Percentiles rank a stretch among this genome's conserved stretches.
Conservation (phyloP, 2,329 filamentous ascomycete genomes). For the Pseudogymnoascus sp. region DNA sequence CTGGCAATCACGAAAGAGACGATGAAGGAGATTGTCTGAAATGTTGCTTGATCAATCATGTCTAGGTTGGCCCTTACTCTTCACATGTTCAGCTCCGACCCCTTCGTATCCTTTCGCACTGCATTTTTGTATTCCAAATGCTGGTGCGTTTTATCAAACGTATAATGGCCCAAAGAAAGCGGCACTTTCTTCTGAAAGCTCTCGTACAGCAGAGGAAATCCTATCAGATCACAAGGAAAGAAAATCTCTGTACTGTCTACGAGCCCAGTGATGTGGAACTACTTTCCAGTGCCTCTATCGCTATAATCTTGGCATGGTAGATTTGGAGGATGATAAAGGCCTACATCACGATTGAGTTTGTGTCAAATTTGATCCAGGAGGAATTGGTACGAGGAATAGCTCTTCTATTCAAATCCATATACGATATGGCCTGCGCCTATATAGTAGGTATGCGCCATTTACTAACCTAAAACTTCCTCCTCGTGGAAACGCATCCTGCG, state of each 20-base stretch:
- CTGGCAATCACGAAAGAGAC: neutral
- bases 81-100: neutral
- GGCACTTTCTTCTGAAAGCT: no score
- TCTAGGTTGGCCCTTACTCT: neutral
- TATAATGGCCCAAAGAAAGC: no score
- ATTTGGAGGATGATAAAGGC: neutral
- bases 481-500: neutral
- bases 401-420: neutral
- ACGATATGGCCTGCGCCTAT: neutral
- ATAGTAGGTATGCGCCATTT: neutral
- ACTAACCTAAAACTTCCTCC: neutral
- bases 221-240: no score
- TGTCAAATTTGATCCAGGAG: neutral
- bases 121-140: slow-evolving; percentile 18
- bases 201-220: no score
- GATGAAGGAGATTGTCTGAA: neutral
- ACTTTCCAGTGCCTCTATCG: neutral
- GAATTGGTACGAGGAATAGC: neutral
- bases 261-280: no score
- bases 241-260: no score
- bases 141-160: slow-evolving; percentile 28
- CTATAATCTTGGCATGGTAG: neutral
- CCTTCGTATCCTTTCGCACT: no score
- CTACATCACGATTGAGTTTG: neutral
- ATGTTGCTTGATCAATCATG: neutral